Percentiles rank a stretch among this genome's conserved stretches.
phyloP scores from a whole-genome alignment of 305 asterid genomes.

The Fraxinus latifolia region DNA sequence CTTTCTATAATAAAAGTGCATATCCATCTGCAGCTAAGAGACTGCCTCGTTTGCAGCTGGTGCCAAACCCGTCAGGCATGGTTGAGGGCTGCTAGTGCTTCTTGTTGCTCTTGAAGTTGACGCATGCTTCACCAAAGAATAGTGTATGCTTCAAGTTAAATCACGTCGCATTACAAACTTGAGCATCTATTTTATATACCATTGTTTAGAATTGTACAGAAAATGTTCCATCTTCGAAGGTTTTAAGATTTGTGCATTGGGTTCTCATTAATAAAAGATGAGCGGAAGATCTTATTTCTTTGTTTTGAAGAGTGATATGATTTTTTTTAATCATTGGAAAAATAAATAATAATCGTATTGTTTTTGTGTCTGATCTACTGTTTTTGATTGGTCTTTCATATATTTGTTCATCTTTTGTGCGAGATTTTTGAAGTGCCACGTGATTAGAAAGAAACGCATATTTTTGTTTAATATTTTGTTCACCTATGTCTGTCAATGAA shows the following conservation, averaged over 20 bases:
- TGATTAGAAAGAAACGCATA: too few species aligned
- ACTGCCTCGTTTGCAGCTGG: slow-evolving; percentile 72
- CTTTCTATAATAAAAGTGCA: not conserved
- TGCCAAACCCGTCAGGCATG: slow-evolving; percentile 74
- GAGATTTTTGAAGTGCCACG: too few species aligned
- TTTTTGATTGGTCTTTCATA: too few species aligned
- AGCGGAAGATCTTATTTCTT: not conserved
- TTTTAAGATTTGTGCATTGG: not conserved
- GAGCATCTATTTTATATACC: not conserved
- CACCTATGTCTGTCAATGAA: too few species aligned
- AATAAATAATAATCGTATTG: not conserved
- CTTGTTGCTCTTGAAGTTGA: too few species aligned
- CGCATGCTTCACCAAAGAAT: not conserved
- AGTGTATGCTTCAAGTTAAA: not conserved
- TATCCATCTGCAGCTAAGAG: slow-evolving; percentile 57
- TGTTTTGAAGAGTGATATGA: not conserved
- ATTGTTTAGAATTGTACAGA: not conserved
- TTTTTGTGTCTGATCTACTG: not conserved
- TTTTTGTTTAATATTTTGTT: too few species aligned
- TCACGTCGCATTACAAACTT: not conserved
- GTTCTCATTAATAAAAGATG: not conserved
- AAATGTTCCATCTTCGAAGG: not conserved
- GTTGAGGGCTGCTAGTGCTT: slow-evolving; percentile 16
- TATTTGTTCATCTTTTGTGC: too few species aligned
- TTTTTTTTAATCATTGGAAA: not conserved